These are phyloP conservation scores for Petrea volubilis DNA, from an alignment of 257 asterid species.

Conservation along the genomic window DNA sequence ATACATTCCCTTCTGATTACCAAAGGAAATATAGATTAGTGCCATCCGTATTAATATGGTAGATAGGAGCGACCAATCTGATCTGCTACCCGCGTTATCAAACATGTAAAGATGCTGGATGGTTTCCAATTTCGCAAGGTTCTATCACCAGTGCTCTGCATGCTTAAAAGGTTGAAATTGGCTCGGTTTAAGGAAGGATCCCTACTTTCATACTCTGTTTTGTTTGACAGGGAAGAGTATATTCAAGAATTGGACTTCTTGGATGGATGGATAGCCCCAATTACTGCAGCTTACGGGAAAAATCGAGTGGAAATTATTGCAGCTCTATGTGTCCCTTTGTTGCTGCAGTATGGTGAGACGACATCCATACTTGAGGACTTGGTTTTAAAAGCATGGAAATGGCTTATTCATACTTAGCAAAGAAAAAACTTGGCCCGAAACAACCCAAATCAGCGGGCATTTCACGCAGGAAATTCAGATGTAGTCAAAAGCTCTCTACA, in stretches of 20 bases:
- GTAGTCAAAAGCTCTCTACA: background rate
- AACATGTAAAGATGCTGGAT: background rate
- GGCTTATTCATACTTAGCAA: constrained; percentile 1
- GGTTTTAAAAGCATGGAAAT: background rate
- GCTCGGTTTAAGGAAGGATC: background rate
- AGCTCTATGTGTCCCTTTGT: background rate
- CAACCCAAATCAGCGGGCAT: background rate
- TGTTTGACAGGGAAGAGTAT: background rate
- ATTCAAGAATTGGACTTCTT: background rate
- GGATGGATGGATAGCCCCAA: background rate
- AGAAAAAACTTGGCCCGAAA: background rate
- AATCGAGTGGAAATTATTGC: background rate
- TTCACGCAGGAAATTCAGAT: background rate
- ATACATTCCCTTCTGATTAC: background rate
- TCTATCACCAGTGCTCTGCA: background rate
- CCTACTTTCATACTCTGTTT: background rate
- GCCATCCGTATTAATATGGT: background rate
- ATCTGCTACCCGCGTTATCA: background rate
- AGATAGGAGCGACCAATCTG: background rate
- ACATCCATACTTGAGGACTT: background rate
- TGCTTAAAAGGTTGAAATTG: background rate
- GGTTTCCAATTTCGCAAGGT: constrained; percentile 1
- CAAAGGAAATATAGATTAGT: background rate
- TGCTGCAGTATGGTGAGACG: background rate
- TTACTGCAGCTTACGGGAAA: constrained; percentile 1